A percentile compares a stretch with the other conserved stretches of the same genome.
Conservation (phyloP, 805 yeast genomes). For the Monosporozyma solicola region DNA sequence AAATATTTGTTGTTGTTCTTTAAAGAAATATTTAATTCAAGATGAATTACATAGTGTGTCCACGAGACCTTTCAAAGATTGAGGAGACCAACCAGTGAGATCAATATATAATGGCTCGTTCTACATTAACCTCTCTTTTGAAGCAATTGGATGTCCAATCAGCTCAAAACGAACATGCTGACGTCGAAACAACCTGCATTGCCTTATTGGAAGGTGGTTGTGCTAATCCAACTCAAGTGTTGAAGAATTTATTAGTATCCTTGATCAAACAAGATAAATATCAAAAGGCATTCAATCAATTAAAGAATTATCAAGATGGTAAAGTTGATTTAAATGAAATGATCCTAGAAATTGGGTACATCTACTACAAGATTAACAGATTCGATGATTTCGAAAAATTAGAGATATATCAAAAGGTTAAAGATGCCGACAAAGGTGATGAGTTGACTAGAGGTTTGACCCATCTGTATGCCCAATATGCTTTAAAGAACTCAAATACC, state of each 20-base stretch:
- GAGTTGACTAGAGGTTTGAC: constrained; percentile 31
- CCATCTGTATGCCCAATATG: constrained; percentile 46
- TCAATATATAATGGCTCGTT: constrained; percentile 13
- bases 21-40: not conserved
- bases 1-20: not conserved
- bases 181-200: constrained; percentile 22
- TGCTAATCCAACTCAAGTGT: constrained; percentile 12
- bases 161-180: constrained; percentile 20
- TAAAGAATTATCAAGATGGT: constrained; percentile 29
- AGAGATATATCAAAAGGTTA: constrained; percentile 8
- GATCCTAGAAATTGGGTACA: constrained; percentile 47
- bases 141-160: constrained; percentile 26
- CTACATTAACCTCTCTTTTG: constrained; percentile 19
- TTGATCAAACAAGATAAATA: constrained; percentile 60
- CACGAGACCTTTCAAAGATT: not conserved
- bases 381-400: constrained; percentile 14
- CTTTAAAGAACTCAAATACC: constrained; percentile 40
- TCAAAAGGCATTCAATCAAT: constrained; percentile 38
- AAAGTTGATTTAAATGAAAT: constrained; percentile 12
- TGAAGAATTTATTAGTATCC: constrained; percentile 47
- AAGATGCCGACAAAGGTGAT: constrained; percentile 11
- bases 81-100: not conserved
- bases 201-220: constrained; percentile 17
- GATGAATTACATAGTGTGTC: not conserved
- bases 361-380: constrained; percentile 48